Base-by-base conservation (phyloP, 805 yeast genomes). In the Cyberlindnera japonica region DNA sequence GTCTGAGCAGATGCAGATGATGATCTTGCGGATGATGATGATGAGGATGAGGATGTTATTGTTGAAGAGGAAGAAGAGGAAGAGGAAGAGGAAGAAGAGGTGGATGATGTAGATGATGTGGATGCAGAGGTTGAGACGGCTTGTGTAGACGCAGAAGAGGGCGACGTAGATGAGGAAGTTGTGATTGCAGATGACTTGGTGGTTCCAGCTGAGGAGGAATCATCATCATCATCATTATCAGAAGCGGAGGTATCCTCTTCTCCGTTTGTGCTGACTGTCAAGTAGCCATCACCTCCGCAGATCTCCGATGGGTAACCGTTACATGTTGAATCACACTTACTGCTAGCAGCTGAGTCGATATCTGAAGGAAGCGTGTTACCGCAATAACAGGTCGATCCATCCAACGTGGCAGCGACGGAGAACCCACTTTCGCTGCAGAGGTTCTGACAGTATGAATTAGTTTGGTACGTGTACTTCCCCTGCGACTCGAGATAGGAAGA, bases 371-470 rank as follows among this genome's bases (percentile, higher is more conserved):
- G 54, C 1, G 64, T 45, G 51, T 71, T 63, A 20, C 91, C 91
- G 60, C 95, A 85, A 54, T 73, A 83, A 59, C 95, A 85, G 15
- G 61, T 58, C 19, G 67, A 53, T 8, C 88, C 86, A 37, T 69
- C 60, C 11, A 70, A 57, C 24, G 77, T 57, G 4, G 83, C 89
- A 30, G 72, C 73, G 15, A 71, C 67, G 16, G 66, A 62, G 53
- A 61, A 65, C 8, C 72, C 38, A 48, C 61, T 63, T 10, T 71
- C 37, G 40, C 61, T 50, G 62, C 96, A 82, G 46, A 67, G 64
- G 7, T 53, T 48, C 43, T 68, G 64, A 59, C 93, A 83, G 54
- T 75, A 64, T 7, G 72, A 65, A 14, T 78, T 72, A 8, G 88
- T 71, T 62, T 84, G 90, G 56, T 64, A 82, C 2, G 59, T 63